Evolutionary conservation across 768 basidiomycete genomes (phyloP), one percentile per base, ranked within the genome.

Genomic region (Mrakia hoshinonis): DNA sequence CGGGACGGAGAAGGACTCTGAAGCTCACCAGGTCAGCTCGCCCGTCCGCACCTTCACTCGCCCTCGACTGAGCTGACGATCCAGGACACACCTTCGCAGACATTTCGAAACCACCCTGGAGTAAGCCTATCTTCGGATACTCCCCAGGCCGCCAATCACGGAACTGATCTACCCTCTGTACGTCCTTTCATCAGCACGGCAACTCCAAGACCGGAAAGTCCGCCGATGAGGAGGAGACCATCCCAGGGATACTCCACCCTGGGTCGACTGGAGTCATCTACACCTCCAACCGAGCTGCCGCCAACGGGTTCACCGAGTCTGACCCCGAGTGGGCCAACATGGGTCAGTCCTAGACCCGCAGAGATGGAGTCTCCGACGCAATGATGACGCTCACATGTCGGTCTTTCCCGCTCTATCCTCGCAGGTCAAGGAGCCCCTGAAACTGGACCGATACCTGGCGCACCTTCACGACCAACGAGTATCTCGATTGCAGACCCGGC

Each of bases 371-470:
- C 75, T 79, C 12, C 94, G 93, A n/a, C 92, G 94, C 80, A 91
- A 90, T 52, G 90, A 91, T 20, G 92, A 92, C 10, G 76, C 67
- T 48, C 13, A 12, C 20, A 11, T n/a, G 4, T 18, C 47, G 13
- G 11, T 15, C 24, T 18, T 29, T 39, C 15, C 29, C 36, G 31
- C 24, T 61, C 20, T 10, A 51, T 36, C 46, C 15, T n/a, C 26
- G 39, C 46, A 68, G 72, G 73, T 36, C 73, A 75, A 69, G 76
- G 77, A 34, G 77, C 74, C 22, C 78, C 78, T 3, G 91, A 92
- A 80, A 89, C 92, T 4, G 92, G 92, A 0, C 86, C 85, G 2
- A 86, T 94, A 55, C 91, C 92, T 12, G 84, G 85, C 69, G 90
- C 89, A 2, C 84, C 87, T 0, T 79, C 83, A 51, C 86, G 90